Percentiles rank a stretch among this genome's conserved stretches.
Conservation (phyloP, 768 basidiomycete species). For the Amanita inopinata region DNA sequence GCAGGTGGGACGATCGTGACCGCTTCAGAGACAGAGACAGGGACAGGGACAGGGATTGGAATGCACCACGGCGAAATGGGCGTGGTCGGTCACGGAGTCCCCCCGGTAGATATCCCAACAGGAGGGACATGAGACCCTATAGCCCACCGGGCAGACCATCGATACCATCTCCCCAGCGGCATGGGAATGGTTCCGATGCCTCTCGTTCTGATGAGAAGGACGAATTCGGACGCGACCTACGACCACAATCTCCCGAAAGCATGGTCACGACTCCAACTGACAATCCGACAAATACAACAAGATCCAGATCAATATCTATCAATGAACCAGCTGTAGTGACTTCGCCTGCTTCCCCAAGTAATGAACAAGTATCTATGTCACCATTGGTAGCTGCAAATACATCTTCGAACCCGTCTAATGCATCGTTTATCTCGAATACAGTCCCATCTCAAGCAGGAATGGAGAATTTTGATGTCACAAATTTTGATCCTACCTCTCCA, state of each 20-base stretch:
- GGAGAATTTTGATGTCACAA: constrained; percentile 57
- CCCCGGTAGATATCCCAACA: constrained; percentile 41
- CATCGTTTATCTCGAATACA: constrained; percentile 27
- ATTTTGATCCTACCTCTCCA: constrained; percentile 67
- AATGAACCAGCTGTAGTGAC: constrained; percentile 31
- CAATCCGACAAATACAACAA: constrained; percentile 16
- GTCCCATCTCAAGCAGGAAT: constrained; percentile 35
- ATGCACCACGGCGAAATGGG: constrained; percentile 29
- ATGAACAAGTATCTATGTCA: constrained; percentile 33
- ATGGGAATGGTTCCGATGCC: constrained; percentile 17
- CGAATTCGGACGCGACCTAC: constrained; percentile 81
- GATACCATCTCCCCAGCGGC: constrained; percentile 19
- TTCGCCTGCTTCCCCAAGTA: constrained; percentile 32
- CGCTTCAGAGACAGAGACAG: constrained; percentile 37
- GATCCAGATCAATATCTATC: constrained; percentile 14
- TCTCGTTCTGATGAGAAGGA: constrained; percentile 45
- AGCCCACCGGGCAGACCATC: constrained; percentile 50
- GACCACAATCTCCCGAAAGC: constrained; percentile 38
- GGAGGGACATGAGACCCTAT: constrained; percentile 42
- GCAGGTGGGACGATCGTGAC: constrained; percentile 53
- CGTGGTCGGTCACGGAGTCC: constrained; percentile 73
- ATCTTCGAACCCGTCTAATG: constrained; percentile 39
- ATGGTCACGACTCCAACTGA: constrained; percentile 20
- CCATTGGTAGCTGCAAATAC: constrained; percentile 50
- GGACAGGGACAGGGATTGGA: too few relatives aligned